Evolutionary conservation across 2,329 filamentous ascomycete species (phyloP).

Genomic region (Xylariaceae sp.): DNA sequence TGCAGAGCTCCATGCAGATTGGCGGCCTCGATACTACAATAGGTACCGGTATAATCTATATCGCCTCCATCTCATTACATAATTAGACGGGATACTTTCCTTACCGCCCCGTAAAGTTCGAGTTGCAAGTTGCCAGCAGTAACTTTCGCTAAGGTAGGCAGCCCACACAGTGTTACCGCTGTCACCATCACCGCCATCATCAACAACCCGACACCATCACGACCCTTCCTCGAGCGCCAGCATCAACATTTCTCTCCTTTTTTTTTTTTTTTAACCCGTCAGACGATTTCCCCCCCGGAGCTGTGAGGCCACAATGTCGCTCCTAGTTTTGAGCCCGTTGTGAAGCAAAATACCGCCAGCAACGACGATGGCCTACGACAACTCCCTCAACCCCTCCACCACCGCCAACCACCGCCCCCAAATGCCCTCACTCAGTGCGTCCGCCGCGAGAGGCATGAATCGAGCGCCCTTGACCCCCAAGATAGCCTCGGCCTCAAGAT

Average conservation of each 20-base stretch:
- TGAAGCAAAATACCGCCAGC: constrained; percentile 22
- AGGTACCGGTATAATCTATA: too few species aligned
- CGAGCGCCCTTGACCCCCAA: constrained; percentile 51
- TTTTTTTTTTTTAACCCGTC: background rate
- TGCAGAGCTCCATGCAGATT: too few species aligned
- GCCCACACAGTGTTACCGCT: background rate
- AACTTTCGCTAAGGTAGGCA: background rate
- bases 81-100: too few species aligned
- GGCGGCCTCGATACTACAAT: too few species aligned
- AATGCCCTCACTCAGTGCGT: constrained; percentile 62
- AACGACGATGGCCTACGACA: constrained; percentile 36
- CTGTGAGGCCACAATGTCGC: constrained; percentile 38
- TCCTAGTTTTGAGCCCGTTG: constrained; percentile 26
- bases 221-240: background rate
- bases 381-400: constrained; percentile 42
- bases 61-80: too few species aligned
- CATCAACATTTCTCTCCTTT: background rate
- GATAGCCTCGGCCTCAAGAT: constrained; percentile 37
- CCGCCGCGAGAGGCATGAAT: constrained; percentile 49
- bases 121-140: background rate
- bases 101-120: too few species aligned
- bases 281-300: constrained; percentile 15
- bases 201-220: background rate
- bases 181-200: background rate
- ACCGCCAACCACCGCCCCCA: constrained; percentile 51